Evolutionary conservation across 2,329 filamentous ascomycete species (phyloP), one percentile per base, ranked within the genome.

Genomic region (Pseudogymnoascus sp.): DNA sequence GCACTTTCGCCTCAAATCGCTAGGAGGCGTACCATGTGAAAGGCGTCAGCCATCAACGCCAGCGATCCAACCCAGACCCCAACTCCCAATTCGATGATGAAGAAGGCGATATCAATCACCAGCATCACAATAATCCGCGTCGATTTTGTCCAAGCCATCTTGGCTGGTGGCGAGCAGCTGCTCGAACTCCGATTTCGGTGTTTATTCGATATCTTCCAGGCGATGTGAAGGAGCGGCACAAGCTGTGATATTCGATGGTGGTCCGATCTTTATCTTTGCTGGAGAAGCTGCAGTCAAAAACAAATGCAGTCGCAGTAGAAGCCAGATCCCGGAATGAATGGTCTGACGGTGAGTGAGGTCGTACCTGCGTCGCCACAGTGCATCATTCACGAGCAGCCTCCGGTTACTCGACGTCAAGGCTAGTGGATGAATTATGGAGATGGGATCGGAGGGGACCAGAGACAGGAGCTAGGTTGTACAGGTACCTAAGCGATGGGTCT

Each of bases 41-140:
- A 99, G 64, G 94, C 92, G 78, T 99, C 94, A 61, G 94, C 94
- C 72, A 95, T 92, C 63, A 99, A 83, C 37, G 94, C 94, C 68
- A 99, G 83, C 15, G 94, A 97, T 72, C 92, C 88, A 64, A 96
- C 91, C 66, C 87, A 79, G 79, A 96, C 90, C 65, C 94, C 93
- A 65, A 88, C 86, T 63, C 88, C 85, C 65, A 99, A 78, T 77
- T 99, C 94, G 63, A 97, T 79, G 58, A 96, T 76, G 77, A 99
- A 97, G 79, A 99, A 99, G 40, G 83, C 81, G 60, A 87, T 82
- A 77, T 97, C 93, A 72, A 99, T 96, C 66, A 79, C 88, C 74
- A 99, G 86, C 82, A 99, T 90, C 74, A 97, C 88, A 76, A 89
- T 84, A 74, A 99, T 97, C 74, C 93, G 87, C 70, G 88, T 90